Evolutionary conservation across 1,139 yeast genomes (phyloP).

Genomic region (Suhomyces kunorum): DNA sequence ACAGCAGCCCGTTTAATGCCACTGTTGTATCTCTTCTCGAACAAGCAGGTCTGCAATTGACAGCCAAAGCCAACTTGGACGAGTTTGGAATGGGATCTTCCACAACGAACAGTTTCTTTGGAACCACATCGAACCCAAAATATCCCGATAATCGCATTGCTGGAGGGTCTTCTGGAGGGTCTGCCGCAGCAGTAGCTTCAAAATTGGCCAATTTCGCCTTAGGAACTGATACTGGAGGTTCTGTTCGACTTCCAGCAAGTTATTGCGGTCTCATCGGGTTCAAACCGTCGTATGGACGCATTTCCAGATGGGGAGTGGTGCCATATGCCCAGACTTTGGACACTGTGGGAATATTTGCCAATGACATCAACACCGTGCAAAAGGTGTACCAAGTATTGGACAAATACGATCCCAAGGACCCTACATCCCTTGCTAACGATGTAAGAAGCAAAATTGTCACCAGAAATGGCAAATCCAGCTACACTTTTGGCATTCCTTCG

Average conservation of each 20-base stretch:
- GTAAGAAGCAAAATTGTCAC: conserved; percentile 31
- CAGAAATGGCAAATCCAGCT: neutral
- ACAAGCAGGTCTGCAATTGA: conserved; percentile 50
- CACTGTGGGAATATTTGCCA: conserved; percentile 82
- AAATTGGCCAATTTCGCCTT: conserved; percentile 63
- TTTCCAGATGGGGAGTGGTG: conserved; percentile 89
- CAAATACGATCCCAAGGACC: conserved; percentile 69
- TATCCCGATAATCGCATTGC: conserved; percentile 47
- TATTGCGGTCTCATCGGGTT: conserved; percentile 83
- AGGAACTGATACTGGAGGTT: conserved; percentile 98
- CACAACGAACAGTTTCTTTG: conserved; percentile 58
- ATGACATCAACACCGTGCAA: conserved; percentile 43
- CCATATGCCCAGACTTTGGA: conserved; percentile 94
- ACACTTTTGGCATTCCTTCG: conserved; percentile 62
- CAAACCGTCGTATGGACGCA: conserved; percentile 89
- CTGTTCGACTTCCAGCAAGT: conserved; percentile 88
- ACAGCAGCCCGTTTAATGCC: conserved; percentile 77
- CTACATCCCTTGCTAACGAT: conserved; percentile 59
- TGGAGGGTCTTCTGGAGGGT: conserved; percentile 97
- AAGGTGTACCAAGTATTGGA: conserved; percentile 60
- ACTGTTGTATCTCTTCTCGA: conserved; percentile 64
- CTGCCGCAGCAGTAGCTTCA: conserved; percentile 88
- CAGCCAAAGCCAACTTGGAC: conserved; percentile 92
- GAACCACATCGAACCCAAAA: conserved; percentile 70
- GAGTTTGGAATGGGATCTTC: conserved; percentile 97